Percentiles rank a stretch among this genome's conserved stretches.
phyloP scores from a whole-genome alignment of 306 rosid genomes.

The Malus sieversii region DNA sequence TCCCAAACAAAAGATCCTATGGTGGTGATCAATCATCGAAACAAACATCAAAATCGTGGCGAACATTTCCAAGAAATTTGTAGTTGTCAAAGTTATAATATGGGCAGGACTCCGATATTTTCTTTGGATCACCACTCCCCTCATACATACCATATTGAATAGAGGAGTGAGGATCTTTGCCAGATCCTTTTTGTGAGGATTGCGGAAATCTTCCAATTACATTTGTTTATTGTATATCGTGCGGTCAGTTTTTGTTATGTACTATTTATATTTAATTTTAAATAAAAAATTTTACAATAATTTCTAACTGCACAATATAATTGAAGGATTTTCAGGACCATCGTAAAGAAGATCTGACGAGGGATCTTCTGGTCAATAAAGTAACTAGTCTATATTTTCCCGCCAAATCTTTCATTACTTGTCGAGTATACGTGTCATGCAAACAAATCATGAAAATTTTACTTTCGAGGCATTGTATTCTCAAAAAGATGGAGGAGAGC shows the following conservation, averaged over 20 bases:
- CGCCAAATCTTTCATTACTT: conserved; percentile 11
- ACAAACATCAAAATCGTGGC: not conserved
- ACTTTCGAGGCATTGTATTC: conserved; percentile 26
- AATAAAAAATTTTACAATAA: too few relatives aligned
- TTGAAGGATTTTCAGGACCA: fast-evolving
- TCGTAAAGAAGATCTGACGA: too few relatives aligned
- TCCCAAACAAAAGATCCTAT: not conserved
- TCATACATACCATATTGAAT: not conserved
- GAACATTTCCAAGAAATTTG: not conserved
- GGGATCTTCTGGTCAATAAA: not conserved
- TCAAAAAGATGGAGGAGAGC: conserved; percentile 31
- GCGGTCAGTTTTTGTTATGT: too few relatives aligned
- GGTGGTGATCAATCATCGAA: too few relatives aligned
- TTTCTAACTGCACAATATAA: too few relatives aligned
- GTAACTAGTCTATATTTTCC: not conserved
- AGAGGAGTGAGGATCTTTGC: too few relatives aligned
- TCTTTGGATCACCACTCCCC: not conserved
- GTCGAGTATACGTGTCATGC: conserved; percentile 11
- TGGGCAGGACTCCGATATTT: not conserved
- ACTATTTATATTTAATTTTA: too few relatives aligned
- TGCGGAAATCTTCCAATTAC: too few relatives aligned
- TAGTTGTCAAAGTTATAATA: not conserved
- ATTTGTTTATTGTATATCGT: too few relatives aligned
- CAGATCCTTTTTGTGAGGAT: too few relatives aligned
- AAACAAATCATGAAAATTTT: conserved; percentile 17